Conservation (phyloP, 306 rosid genomes). For the Calophaca sinica region DNA sequence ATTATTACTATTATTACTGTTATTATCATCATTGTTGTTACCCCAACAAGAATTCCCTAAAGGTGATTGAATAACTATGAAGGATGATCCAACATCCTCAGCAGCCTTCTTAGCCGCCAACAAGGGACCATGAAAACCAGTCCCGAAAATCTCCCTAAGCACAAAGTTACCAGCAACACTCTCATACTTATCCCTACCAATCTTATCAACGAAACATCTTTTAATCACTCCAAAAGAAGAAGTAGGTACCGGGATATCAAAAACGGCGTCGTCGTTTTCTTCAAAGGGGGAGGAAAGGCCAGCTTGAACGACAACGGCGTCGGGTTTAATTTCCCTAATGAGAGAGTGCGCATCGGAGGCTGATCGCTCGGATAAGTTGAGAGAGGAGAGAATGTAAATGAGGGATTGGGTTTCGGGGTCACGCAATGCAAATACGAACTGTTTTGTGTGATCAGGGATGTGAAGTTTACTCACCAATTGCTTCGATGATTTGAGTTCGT, state of each 20-base stretch:
- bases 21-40: background rate
- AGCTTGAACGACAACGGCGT: slow-evolving; percentile 73
- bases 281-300: slow-evolving; percentile 47
- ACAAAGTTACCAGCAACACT: slow-evolving; percentile 64
- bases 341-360: slow-evolving; percentile 62
- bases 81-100: slow-evolving; percentile 64
- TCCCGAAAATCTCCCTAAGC: slow-evolving; percentile 73
- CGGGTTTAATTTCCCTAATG: slow-evolving; percentile 69
- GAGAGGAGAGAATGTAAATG: slow-evolving; percentile 69
- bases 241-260: slow-evolving; percentile 59
- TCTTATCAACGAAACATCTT: slow-evolving; percentile 69
- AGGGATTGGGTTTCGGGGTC: slow-evolving; percentile 65
- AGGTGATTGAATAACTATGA: slow-evolving; percentile 64
- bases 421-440: slow-evolving; percentile 68
- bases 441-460: slow-evolving; percentile 67
- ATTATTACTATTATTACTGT: background rate
- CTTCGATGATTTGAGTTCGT: slow-evolving; percentile 62
- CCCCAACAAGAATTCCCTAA: slow-evolving; percentile 46
- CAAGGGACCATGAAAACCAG: slow-evolving; percentile 71
- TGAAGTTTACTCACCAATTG: slow-evolving; percentile 61
- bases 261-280: slow-evolving; percentile 40
- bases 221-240: slow-evolving; percentile 71
- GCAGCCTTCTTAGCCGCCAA: slow-evolving; percentile 76
- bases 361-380: slow-evolving; percentile 73
- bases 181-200: slow-evolving; percentile 70